Percentiles rank a stretch among this genome's conserved stretches.
These are phyloP conservation scores for Monilinia aucupariae DNA, from an alignment of 2,329 filamentous ascomycete species.

Conservation along the genomic window DNA sequence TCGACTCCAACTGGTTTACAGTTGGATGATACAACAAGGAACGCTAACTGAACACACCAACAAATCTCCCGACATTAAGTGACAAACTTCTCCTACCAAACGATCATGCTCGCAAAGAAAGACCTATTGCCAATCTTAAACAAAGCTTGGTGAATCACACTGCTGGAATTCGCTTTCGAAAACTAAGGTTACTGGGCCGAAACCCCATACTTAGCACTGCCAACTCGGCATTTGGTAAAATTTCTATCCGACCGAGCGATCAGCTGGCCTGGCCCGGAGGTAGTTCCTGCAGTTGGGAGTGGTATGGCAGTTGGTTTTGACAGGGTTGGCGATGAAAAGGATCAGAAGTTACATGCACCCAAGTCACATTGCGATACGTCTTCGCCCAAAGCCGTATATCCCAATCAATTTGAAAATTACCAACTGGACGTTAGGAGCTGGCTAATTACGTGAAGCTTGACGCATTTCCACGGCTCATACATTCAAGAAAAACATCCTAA, in stretches of 20 bases:
- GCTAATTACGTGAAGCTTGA: background rate
- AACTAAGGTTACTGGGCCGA: background rate
- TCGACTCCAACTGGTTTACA: background rate
- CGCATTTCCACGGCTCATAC: background rate
- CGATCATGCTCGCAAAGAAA: background rate
- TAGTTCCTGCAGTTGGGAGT: background rate
- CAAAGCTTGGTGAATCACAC: background rate
- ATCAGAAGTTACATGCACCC: background rate
- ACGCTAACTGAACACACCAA: background rate
- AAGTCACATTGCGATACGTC: background rate
- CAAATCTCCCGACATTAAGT: background rate
- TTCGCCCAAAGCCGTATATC: background rate
- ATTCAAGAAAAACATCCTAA: background rate
- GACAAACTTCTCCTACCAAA: background rate
- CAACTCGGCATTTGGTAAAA: background rate
- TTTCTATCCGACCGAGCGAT: conserved; percentile 3
- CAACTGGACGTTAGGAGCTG: background rate
- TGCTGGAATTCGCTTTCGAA: background rate
- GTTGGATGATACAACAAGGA: background rate
- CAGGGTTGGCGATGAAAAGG: background rate
- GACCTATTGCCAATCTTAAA: background rate
- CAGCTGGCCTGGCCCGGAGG: background rate
- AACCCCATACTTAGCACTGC: background rate
- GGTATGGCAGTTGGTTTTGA: background rate
- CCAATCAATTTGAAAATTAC: background rate